A percentile compares a stretch with the other conserved stretches of the same genome.
Conservation (phyloP, 2,329 filamentous ascomycete species). For the Trichoderma breve region DNA sequence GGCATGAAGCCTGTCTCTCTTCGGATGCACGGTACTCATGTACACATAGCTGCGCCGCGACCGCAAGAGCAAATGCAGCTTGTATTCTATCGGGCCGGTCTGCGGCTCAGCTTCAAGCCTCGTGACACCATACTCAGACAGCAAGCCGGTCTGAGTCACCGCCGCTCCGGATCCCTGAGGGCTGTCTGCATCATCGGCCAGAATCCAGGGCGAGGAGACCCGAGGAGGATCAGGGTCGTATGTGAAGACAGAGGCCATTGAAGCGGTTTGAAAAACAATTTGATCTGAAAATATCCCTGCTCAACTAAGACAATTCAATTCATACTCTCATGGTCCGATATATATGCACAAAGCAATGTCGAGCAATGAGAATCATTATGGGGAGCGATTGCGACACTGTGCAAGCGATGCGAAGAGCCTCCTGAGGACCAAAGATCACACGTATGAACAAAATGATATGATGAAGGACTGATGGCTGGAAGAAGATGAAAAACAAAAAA, state of each 20-base stretch:
- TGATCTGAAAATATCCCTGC: background rate
- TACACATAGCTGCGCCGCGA: constrained; percentile 70
- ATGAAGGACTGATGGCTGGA: background rate
- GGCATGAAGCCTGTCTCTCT: constrained; percentile 7
- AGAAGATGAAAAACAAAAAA: background rate
- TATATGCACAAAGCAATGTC: background rate
- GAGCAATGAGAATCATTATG: constrained; percentile 16
- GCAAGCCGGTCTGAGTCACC: constrained; percentile 34
- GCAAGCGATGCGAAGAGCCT: background rate
- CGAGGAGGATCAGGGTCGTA: constrained; percentile 85
- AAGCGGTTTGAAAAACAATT: background rate
- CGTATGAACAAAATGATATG: background rate
- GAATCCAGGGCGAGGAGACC: constrained; percentile 88
- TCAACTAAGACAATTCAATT: background rate
- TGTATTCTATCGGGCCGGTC: constrained; percentile 93
- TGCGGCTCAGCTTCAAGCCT: constrained; percentile 88
- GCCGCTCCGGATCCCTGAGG: constrained; percentile 32
- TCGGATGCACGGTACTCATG: constrained; percentile 57
- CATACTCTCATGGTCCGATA: constrained; percentile 1
- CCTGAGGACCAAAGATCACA: background rate
- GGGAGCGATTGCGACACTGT: background rate
- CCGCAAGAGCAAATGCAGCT: constrained; percentile 82
- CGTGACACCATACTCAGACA: constrained; percentile 64
- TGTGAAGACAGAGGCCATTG: constrained; percentile 93
- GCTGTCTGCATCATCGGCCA: constrained; percentile 46